Percentiles rank a stretch among this genome's conserved stretches.
Conservation (phyloP, 805 yeast species). For the Lipomyces lipofer region DNA sequence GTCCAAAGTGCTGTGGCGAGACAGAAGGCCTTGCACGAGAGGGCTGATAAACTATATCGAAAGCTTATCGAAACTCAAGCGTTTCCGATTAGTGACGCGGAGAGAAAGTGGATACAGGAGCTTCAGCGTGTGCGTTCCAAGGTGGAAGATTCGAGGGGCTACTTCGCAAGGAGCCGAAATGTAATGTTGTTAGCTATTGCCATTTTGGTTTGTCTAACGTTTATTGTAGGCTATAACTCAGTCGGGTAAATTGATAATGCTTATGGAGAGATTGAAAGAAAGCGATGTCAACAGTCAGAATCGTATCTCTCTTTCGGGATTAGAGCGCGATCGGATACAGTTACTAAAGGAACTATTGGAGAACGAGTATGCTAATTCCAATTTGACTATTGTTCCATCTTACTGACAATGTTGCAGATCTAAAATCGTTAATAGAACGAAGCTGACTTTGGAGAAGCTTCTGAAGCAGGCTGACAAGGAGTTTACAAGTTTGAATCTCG, state of each 20-base stretch:
- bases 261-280: constrained; percentile 5
- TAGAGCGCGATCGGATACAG: not conserved
- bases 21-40: constrained; percentile 40
- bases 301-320: not conserved
- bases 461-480: constrained; percentile 3
- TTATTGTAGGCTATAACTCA: constrained; percentile 15
- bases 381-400: not conserved
- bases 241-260: constrained; percentile 9
- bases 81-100: constrained; percentile 44
- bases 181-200: constrained; percentile 8
- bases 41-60: constrained; percentile 39
- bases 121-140: constrained; percentile 41
- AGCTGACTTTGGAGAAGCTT: constrained; percentile 7
- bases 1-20: constrained; percentile 35
- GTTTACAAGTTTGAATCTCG: constrained; percentile 5
- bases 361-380: constrained; percentile 15
- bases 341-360: constrained; percentile 18
- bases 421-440: constrained; percentile 12
- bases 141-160: constrained; percentile 27
- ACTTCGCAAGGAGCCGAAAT: not conserved
- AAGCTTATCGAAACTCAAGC: constrained; percentile 37
- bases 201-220: not conserved
- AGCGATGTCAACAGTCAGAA: not conserved
- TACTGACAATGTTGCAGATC: constrained; percentile 8
- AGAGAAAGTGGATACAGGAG: constrained; percentile 50